Conservation (phyloP, 1,284 basidiomycete species). For the Austroboletus novae-zelandiae region DNA sequence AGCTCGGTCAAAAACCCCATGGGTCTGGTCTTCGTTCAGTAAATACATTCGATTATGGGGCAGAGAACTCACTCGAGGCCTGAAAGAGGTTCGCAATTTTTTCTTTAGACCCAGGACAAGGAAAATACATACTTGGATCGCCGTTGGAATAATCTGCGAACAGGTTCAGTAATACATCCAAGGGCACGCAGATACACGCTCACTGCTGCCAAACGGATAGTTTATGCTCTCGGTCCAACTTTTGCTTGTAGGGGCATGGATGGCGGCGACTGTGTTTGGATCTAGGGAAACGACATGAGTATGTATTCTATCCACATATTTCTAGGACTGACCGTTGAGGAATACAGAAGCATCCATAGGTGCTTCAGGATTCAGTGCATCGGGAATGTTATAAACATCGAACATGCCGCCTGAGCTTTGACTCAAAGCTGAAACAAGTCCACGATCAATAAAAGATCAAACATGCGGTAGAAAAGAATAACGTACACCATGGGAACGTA, state of each 20-base stretch:
- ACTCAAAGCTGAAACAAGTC: slow-evolving; percentile 34
- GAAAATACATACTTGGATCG: slow-evolving; percentile 45
- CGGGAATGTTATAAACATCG: slow-evolving; percentile 53
- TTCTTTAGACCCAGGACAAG: neutral
- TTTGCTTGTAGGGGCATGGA: slow-evolving; percentile 68
- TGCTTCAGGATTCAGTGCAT: slow-evolving; percentile 49
- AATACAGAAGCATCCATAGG: slow-evolving; percentile 50
- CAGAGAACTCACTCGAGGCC: slow-evolving; percentile 46
- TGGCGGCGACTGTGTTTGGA: slow-evolving; percentile 48
- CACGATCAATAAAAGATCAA: slow-evolving; percentile 1
- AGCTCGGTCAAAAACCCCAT: slow-evolving; percentile 64
- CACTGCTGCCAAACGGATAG: slow-evolving; percentile 50
- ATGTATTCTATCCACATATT: neutral
- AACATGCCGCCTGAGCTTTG: slow-evolving; percentile 38
- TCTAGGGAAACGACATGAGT: slow-evolving; percentile 37
- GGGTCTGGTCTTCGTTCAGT: slow-evolving; percentile 40
- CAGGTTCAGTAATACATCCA: slow-evolving; percentile 1
- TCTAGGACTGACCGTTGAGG: slow-evolving; percentile 50
- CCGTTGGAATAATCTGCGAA: slow-evolving; percentile 15
- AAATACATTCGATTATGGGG: neutral
- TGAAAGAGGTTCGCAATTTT: slow-evolving; percentile 14
- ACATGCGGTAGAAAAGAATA: neutral
- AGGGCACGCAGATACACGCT: slow-evolving; percentile 8
- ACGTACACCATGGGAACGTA: slow-evolving; percentile 65
- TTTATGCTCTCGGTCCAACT: slow-evolving; percentile 49